These are phyloP conservation scores for Verticillium albo-atrum DNA, from an alignment of 2,329 filamentous ascomycete species.

Conservation along the genomic window DNA sequence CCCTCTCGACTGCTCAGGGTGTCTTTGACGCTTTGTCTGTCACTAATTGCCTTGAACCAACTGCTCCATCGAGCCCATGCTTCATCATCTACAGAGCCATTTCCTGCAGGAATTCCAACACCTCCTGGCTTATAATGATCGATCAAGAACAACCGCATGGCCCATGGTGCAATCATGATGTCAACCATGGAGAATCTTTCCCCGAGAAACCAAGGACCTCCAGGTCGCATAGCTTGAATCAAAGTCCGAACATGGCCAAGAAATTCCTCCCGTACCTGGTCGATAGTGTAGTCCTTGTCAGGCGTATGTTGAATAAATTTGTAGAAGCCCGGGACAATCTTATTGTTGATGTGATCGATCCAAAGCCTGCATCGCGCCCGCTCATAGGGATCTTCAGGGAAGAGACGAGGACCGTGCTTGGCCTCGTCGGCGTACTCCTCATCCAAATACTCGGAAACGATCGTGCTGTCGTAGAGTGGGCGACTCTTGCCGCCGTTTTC, in stretches of 20 bases:
- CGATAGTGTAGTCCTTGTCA: constrained; percentile 42
- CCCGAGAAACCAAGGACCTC: constrained; percentile 63
- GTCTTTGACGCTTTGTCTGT: constrained; percentile 57
- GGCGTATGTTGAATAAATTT: constrained; percentile 52
- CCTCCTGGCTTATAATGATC: constrained; percentile 67
- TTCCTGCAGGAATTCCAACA: constrained; percentile 33
- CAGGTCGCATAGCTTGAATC: constrained; percentile 53
- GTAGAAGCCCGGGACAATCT: constrained; percentile 68
- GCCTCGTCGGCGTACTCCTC: constrained; percentile 55
- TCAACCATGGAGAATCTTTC: constrained; percentile 62
- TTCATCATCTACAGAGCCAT: constrained; percentile 39
- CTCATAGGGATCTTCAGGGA: constrained; percentile 59
- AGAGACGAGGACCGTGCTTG: constrained; percentile 39
- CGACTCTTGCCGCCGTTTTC: constrained; percentile 32
- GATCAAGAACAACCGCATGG: constrained; percentile 66
- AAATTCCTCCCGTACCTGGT: constrained; percentile 54
- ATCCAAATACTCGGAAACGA: constrained; percentile 73
- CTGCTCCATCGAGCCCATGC: constrained; percentile 61
- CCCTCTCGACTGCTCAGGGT: constrained; percentile 65
- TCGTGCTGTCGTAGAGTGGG: constrained; percentile 67
- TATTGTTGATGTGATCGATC: constrained; percentile 66
- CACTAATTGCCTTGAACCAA: constrained; percentile 58
- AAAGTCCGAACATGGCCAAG: constrained; percentile 55
- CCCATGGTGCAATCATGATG: constrained; percentile 69
- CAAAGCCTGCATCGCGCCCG: constrained; percentile 64